Evolutionary conservation across 2,329 filamentous ascomycete genomes (phyloP).

Genomic region (Botrytis fabae): DNA sequence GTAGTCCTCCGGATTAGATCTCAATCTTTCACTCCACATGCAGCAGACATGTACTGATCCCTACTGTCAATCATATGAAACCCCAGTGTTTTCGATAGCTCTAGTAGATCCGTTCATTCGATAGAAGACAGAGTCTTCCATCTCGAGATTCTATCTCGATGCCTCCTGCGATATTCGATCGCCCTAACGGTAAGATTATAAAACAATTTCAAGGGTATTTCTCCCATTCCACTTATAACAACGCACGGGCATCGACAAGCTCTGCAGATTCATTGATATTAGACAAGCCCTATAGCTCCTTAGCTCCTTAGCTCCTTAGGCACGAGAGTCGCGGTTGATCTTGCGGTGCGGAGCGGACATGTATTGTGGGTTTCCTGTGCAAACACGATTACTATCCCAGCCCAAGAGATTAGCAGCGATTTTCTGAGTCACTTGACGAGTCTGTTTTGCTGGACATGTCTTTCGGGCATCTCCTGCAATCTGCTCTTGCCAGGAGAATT

Average conservation of each 20-base stretch:
- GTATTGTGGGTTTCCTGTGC: not conserved
- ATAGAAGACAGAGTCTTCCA: not conserved
- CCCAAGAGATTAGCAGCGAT: not conserved
- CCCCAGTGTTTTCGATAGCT: not conserved
- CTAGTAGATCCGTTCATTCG: not conserved
- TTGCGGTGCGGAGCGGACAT: not conserved
- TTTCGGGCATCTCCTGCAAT: not conserved
- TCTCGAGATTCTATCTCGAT: not conserved
- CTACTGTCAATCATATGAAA: not conserved
- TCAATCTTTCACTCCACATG: not conserved
- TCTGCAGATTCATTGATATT: not conserved
- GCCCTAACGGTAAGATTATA: not conserved
- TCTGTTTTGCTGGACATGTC: not conserved
- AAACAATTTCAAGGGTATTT: not conserved
- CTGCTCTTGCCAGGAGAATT: not conserved
- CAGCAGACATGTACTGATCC: not conserved
- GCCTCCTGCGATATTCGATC: not conserved
- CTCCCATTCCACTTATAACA: not conserved
- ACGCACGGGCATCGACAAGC: constrained; percentile 2
- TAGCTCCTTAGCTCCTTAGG: not conserved
- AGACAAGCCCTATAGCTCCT: constrained; percentile 13
- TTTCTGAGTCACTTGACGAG: not conserved
- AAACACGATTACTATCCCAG: not conserved
- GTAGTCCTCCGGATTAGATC: not conserved
- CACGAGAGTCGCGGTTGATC: not conserved